phyloP scores from a whole-genome alignment of 1,139 yeast genomes.

The Scheffersomyces stambukii region DNA sequence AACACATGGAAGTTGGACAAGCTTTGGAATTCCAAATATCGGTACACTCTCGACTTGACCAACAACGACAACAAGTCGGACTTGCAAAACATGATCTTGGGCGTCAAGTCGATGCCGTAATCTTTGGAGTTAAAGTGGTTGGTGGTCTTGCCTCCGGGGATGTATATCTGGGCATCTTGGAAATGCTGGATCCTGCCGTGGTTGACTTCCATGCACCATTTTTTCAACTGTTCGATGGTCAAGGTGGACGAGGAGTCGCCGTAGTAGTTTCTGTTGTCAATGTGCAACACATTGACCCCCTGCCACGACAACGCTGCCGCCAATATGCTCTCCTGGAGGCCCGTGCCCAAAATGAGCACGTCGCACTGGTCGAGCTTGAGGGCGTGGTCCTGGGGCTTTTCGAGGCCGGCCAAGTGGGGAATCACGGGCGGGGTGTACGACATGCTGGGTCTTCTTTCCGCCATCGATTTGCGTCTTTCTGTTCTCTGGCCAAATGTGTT shows the following conservation, averaged over 20 bases:
- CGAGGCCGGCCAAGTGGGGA: conserved; percentile 78
- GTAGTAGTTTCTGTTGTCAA: conserved; percentile 77
- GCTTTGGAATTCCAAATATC: conserved; percentile 89
- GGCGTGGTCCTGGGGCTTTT: conserved; percentile 52
- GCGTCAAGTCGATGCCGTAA: conserved; percentile 86
- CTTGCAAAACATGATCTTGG: conserved; percentile 82
- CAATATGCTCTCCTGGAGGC: conserved; percentile 78
- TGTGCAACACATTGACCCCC: conserved; percentile 84
- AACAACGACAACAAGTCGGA: conserved; percentile 78
- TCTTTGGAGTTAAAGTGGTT: conserved; percentile 58
- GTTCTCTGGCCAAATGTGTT: too few relatives aligned
- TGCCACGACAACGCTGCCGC: conserved; percentile 98
- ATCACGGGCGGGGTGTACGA: conserved; percentile 52
- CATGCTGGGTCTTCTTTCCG: conserved; percentile 66
- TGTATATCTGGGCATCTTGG: conserved; percentile 64
- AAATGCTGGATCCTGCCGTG: conserved; percentile 46
- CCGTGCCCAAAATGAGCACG: conserved; percentile 89
- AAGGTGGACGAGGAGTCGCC: conserved; percentile 87
- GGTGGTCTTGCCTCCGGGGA: conserved; percentile 50
- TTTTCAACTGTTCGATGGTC: conserved; percentile 76
- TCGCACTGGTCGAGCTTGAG: conserved; percentile 67
- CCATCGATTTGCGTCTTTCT: conserved; percentile 66
- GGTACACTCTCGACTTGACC: conserved; percentile 79
- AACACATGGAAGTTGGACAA: conserved; percentile 84
- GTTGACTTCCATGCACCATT: conserved; percentile 73